Evolutionary conservation across 129 eudicot species (phyloP).

Genomic region (Sambucus nigra): DNA sequence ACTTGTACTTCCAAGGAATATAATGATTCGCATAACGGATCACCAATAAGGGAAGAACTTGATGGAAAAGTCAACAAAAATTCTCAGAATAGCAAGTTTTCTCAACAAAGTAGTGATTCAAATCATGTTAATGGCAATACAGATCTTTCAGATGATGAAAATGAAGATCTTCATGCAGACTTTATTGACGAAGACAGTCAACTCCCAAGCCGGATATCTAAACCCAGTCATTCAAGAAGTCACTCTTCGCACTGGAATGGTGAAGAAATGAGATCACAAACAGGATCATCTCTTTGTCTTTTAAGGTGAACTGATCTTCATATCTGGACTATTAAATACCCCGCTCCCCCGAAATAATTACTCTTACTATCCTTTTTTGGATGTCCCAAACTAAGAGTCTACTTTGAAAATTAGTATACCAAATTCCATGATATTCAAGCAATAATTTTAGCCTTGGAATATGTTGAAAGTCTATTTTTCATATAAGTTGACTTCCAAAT

Average conservation of each 20-base stretch:
- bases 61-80: constrained; percentile 20
- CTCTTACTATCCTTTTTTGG: too few relatives aligned
- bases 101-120: constrained; percentile 17
- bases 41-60: constrained; percentile 28
- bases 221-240: constrained; percentile 37
- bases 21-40: constrained; percentile 30
- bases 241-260: constrained; percentile 42
- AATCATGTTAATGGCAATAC: constrained; percentile 43
- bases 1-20: constrained; percentile 30
- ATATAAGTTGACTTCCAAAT: too few relatives aligned
- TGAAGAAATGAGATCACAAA: constrained; percentile 63
- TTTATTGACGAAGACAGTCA: constrained; percentile 98
- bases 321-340: constrained; percentile 5
- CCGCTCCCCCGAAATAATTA: too few relatives aligned
- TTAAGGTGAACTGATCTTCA: constrained; percentile 43
- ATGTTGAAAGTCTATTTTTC: too few relatives aligned
- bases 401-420: too few relatives aligned
- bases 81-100: constrained; percentile 14
- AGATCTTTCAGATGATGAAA: constrained; percentile 69
- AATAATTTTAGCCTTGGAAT: too few relatives aligned
- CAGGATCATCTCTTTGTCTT: constrained; percentile 86
- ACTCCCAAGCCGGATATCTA: constrained; percentile 79
- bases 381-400: too few relatives aligned
- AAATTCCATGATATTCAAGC: too few relatives aligned
- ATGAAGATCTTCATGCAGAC: constrained; percentile 98